Evolutionary conservation across 495 filamentous ascomycete species (phyloP), one percentile per base, ranked within the genome.

Genomic region (Penicillium macrosclerotiorum): DNA sequence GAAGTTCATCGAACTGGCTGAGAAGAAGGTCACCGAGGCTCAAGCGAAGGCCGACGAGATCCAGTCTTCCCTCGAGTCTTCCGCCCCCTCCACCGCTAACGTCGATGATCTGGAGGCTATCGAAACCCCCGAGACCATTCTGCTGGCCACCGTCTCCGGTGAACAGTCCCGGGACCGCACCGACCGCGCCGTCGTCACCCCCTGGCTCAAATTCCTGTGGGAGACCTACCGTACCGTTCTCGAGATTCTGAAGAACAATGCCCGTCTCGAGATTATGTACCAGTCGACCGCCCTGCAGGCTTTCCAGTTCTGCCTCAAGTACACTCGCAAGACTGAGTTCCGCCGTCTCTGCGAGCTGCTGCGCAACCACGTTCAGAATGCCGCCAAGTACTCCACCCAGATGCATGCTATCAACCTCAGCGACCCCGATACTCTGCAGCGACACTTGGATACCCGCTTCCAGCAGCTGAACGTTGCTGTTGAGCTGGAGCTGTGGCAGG

Each of bases 371-470:
- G 88, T 98, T 40, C 90, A 95, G 74, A 98, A 96, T 75, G 93
- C 93, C 37, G 91, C 94, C 76, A 98, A 98, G 73, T 98, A 96
- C 69, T 95, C 91, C 45, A 80, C 89, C 41, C 93, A 96, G 79
- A 96, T 96, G 89, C 92, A 96, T 68, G 93, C 93, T 51, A 98
- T 98, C 72, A 97, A 98, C 75, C 77, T 98, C 44, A 97, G 89
- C 69, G 94, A 98, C 57, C 84, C 94, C 2, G 93, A 98, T 65
- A 98, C 93, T 23, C 79, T 97, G 18, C 93, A 98, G 70, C 87
- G 93, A 46, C 93, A 98, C 67, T 74, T 98, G 18, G 93, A 97
- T 67, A 98, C 94, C 38, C 89, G 93, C 44, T 98, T 98, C 73
- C 90, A 96, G 70, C 93, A 98, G 72, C 73, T 98, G 42, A 98